A percentile compares a stretch with the other conserved stretches of the same genome.
Evolutionary conservation across 2,329 filamentous ascomycete species (phyloP).

Genomic region (Alternaria arbusti): DNA sequence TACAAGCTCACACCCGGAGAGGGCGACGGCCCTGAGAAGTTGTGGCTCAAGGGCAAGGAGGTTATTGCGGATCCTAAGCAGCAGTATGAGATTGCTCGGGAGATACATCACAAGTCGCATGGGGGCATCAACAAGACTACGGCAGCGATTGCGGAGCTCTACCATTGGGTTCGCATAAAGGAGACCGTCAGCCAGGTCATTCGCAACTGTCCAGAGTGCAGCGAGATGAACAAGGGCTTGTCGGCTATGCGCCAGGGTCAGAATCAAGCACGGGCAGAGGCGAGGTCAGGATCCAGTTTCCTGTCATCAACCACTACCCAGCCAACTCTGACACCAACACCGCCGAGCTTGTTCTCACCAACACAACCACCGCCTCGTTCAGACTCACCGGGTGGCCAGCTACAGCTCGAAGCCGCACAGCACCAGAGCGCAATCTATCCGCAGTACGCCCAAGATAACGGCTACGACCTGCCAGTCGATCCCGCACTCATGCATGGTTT

Average conservation of each 20-base stretch:
- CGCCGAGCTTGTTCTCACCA: conserved; percentile 16
- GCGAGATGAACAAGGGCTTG: conserved; percentile 63
- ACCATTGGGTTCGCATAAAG: conserved; percentile 98
- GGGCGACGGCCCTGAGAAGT: conserved; percentile 59
- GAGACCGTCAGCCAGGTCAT: conserved; percentile 96
- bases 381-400: conserved; percentile 36
- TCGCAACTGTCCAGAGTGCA: conserved; percentile 88
- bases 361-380: conserved; percentile 12
- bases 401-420: conserved; percentile 36
- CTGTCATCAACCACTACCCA: conserved; percentile 7
- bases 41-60: conserved; percentile 98
- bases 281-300: conserved; percentile 12
- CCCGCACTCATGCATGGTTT: conserved; percentile 64
- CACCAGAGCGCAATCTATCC: conserved; percentile 35
- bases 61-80: conserved; percentile 88
- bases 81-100: conserved; percentile 87
- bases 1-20: conserved; percentile 75
- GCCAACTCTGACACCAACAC: conserved; percentile 16
- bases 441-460: conserved; percentile 45
- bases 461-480: conserved; percentile 64
- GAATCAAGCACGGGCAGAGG: conserved; percentile 16
- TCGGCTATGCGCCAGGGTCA: conserved; percentile 34
- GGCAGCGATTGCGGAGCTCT: conserved; percentile 88
- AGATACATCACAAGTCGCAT: conserved; percentile 76
- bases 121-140: conserved; percentile 99